These are phyloP conservation scores for Metarhizium humberi DNA, from an alignment of 2,329 filamentous ascomycete species.

Conservation along the genomic window DNA sequence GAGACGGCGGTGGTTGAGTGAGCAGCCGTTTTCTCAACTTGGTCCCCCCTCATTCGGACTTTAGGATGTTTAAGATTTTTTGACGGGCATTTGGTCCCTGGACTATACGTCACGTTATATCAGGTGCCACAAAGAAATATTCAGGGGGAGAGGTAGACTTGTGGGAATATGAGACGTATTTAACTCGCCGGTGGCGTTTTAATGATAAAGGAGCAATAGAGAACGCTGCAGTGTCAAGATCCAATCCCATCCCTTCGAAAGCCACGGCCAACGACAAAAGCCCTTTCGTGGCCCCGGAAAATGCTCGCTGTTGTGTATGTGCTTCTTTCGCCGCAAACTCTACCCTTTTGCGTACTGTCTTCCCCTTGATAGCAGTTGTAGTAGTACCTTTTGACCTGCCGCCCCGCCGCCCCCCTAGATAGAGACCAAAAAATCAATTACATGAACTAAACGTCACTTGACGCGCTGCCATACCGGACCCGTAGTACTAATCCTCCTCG, in stretches of 20 bases:
- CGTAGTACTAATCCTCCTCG: conserved; percentile 37
- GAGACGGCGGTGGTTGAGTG: too few relatives aligned
- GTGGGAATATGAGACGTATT: background rate
- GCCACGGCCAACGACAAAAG: conserved; percentile 19
- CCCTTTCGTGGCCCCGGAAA: conserved; percentile 18
- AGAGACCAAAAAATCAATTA: background rate
- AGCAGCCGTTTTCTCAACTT: too few relatives aligned
- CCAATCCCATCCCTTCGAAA: conserved; percentile 16
- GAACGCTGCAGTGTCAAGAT: conserved; percentile 17
- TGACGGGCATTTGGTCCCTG: background rate
- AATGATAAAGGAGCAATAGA: conserved; percentile 4
- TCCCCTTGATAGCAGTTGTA: conserved; percentile 4
- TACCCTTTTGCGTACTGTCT: conserved; percentile 2
- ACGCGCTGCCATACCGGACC: conserved; percentile 3
- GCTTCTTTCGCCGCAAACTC: conserved; percentile 5
- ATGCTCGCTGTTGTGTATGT: conserved; percentile 26
- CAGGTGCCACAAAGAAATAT: background rate
- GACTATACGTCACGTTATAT: background rate
- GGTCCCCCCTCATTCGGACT: too few relatives aligned
- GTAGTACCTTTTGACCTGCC: background rate
- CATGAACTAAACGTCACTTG: conserved; percentile 2
- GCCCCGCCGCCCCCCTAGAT: background rate
- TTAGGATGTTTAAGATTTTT: too few relatives aligned
- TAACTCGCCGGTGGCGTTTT: conserved; percentile 2
- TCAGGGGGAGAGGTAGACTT: background rate